Conservation (phyloP, 176 grass and related monocot genomes). For the Aegilops tauschii region DNA sequence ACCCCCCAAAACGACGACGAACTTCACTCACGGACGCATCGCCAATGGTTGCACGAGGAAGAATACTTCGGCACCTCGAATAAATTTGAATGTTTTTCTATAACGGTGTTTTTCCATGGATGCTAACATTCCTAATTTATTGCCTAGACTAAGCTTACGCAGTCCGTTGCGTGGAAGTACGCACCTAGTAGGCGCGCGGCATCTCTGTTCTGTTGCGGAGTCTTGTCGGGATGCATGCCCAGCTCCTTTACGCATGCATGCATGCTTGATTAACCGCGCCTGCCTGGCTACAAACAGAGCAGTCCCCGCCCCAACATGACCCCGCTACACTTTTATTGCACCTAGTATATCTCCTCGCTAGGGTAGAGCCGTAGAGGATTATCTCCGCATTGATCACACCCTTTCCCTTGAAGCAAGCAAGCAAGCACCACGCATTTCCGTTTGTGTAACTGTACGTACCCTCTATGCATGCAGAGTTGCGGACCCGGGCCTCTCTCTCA, state of each 20-base stretch:
- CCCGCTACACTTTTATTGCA: background rate
- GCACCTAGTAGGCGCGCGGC: background rate
- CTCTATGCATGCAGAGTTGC: background rate
- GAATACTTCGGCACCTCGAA: no score
- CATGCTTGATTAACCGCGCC: background rate
- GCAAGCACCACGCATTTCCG: background rate
- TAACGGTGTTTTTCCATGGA: background rate
- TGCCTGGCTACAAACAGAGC: background rate
- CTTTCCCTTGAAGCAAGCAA: background rate
- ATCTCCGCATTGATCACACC: background rate
- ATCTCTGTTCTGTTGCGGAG: background rate
- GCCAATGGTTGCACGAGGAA: no score
- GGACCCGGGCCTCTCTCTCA: background rate
- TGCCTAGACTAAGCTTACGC: constrained; percentile 5
- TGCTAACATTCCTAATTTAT: background rate
- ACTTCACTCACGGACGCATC: no score
- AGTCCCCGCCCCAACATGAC: background rate
- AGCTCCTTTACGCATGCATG: background rate
- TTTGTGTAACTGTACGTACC: background rate
- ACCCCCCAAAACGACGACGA: no score
- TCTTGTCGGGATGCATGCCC: background rate
- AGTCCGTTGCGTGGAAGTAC: constrained; percentile 30
- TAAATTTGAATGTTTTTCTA: no score
- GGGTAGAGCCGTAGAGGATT: background rate
- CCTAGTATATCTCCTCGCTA: no score